Evolutionary conservation across 768 basidiomycete species (phyloP).

Genomic region (Rickenella mellea): DNA sequence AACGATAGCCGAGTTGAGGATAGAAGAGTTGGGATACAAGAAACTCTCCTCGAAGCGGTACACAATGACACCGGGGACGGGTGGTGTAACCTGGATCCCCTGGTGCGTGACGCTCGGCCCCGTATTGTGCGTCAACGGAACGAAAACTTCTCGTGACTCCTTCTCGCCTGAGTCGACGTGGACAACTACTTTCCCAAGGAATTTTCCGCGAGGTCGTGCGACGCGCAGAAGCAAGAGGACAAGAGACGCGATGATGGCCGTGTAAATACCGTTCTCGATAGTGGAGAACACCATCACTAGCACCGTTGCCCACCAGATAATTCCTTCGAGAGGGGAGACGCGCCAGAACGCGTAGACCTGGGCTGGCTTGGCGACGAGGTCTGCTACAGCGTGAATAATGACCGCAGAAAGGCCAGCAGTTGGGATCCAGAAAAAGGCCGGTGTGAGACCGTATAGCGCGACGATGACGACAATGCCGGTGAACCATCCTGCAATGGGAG

Average conservation of each 20-base stretch:
- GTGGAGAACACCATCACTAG: conserved; percentile 86
- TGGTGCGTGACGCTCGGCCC: conserved; percentile 54
- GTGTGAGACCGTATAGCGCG: conserved; percentile 88
- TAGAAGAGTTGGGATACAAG: conserved; percentile 71
- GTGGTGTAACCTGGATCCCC: conserved; percentile 62
- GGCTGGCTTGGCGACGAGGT: conserved; percentile 77
- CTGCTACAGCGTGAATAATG: conserved; percentile 88
- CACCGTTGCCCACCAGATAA: conserved; percentile 83
- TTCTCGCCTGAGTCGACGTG: conserved; percentile 23
- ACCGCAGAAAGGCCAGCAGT: conserved; percentile 78
- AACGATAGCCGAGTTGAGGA: conserved; percentile 63
- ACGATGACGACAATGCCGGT: conserved; percentile 86
- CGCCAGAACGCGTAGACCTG: conserved; percentile 89
- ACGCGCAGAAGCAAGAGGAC: conserved; percentile 78
- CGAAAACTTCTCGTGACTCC: conserved; percentile 65
- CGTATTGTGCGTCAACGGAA: conserved; percentile 49
- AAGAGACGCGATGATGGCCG: conserved; percentile 71
- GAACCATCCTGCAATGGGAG: conserved; percentile 80
- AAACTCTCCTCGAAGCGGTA: conserved; percentile 91
- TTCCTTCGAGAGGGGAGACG: conserved; percentile 83
- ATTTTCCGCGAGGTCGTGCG: conserved; percentile 80
- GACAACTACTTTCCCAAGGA: conserved; percentile 80
- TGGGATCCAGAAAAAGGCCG: conserved; percentile 88
- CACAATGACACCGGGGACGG: conserved; percentile 78
- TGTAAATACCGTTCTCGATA: conserved; percentile 90